A percentile compares a stretch with the other conserved stretches of the same genome.
Conservation (phyloP, 2,329 filamentous ascomycete genomes). For the Xylariales sp. region DNA sequence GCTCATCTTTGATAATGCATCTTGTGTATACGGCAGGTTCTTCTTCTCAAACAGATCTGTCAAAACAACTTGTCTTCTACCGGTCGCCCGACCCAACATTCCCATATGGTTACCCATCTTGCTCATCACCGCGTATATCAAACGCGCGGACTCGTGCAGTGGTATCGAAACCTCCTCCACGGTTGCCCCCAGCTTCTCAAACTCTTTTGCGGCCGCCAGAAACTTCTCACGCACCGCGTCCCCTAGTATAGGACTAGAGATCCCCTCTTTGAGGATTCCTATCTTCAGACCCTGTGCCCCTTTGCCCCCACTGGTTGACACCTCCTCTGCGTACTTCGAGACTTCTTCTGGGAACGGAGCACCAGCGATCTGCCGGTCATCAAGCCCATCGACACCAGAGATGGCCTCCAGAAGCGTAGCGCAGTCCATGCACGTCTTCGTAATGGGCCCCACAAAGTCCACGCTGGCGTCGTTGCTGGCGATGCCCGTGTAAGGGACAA, state of each 20-base stretch:
- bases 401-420: constrained; percentile 26
- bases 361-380: constrained; percentile 24
- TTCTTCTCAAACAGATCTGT: constrained; percentile 29
- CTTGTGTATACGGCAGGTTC: constrained; percentile 32
- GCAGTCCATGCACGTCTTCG: constrained; percentile 21
- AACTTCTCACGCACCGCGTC: constrained; percentile 18
- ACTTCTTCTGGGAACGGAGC: constrained; percentile 15
- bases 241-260: constrained; percentile 20
- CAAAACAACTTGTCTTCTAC: constrained; percentile 15
- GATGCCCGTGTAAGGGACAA: constrained; percentile 31
- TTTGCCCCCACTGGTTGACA: constrained; percentile 4
- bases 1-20: constrained; percentile 8
- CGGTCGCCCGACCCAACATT: constrained; percentile 23
- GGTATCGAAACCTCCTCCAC: constrained; percentile 24
- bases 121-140: constrained; percentile 17
- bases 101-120: constrained; percentile 26
- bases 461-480: constrained; percentile 24
- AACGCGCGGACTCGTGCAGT: constrained; percentile 17
- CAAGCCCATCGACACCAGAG: constrained; percentile 25
- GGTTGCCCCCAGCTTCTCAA: constrained; percentile 20
- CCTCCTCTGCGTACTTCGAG: constrained; percentile 11
- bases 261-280: constrained; percentile 23
- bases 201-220: constrained; percentile 17
- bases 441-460: constrained; percentile 27
- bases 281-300: constrained; percentile 18